Evolutionary conservation across 2,329 filamentous ascomycete species (phyloP).

Genomic region (Colletotrichum tropicale): DNA sequence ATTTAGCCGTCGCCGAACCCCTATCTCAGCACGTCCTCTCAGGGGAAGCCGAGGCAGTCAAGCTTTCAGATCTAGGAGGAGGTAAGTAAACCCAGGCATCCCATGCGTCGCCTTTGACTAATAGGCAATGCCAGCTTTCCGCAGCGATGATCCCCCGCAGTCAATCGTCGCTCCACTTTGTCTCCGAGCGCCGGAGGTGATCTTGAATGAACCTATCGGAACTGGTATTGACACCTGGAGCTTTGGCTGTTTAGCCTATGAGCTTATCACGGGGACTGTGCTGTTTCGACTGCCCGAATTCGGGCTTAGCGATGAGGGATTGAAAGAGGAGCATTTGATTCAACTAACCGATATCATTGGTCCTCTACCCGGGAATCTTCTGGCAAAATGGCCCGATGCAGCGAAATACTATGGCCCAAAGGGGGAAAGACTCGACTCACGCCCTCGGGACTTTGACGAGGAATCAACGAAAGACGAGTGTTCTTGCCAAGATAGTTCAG

Average conservation of each 20-base stretch:
- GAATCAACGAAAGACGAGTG: neutral
- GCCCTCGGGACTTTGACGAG: neutral
- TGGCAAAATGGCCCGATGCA: conserved; percentile 15
- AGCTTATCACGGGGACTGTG: conserved; percentile 17
- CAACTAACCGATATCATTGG: conserved; percentile 20
- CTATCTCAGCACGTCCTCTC: neutral
- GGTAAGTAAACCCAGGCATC: neutral
- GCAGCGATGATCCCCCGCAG: neutral
- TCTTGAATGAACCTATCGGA: neutral
- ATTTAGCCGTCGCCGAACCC: neutral
- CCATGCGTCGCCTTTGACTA: neutral
- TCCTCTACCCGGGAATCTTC: conserved; percentile 16
- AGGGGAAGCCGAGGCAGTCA: neutral
- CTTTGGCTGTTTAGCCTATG: conserved; percentile 24
- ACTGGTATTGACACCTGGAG: conserved; percentile 23
- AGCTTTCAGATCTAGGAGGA: conserved; percentile 2
- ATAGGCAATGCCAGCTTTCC: neutral
- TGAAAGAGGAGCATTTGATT: conserved; percentile 19
- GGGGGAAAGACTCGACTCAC: neutral
- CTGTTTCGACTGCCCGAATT: conserved; percentile 9
- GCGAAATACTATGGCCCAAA: conserved; percentile 12
- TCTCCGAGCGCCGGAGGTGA: neutral
- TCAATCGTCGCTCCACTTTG: neutral
- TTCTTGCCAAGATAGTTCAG: neutral
- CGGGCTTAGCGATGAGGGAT: neutral